Percentiles rank a stretch among this genome's conserved stretches.
Conservation (phyloP, 306 rosid species). For the Lathyrus aphaca region DNA sequence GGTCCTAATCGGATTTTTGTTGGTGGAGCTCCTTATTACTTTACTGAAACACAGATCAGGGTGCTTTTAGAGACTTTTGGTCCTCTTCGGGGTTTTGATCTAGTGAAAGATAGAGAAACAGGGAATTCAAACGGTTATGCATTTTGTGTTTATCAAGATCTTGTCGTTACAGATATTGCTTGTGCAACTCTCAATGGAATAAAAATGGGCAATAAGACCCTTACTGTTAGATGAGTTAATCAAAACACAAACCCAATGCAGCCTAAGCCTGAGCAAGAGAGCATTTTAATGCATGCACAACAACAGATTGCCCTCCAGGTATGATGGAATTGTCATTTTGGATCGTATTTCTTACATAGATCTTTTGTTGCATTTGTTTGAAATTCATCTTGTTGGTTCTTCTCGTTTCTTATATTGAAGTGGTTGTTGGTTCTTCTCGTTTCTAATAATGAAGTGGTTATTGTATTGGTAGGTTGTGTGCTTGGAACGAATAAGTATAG, state of each 20-base stretch:
- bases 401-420: too few relatives aligned
- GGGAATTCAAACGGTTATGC: constrained; percentile 99
- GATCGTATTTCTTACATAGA: too few relatives aligned
- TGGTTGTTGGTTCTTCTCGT: too few relatives aligned
- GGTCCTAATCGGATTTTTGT: too few relatives aligned
- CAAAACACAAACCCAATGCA: constrained; percentile 82
- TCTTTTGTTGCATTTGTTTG: too few relatives aligned
- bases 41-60: constrained; percentile 90
- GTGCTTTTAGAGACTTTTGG: constrained; percentile 97
- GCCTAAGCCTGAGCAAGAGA: constrained; percentile 97
- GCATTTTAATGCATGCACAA: too few relatives aligned
- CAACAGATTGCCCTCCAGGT: too few relatives aligned
- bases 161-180: constrained; percentile 96
- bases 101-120: constrained; percentile 97
- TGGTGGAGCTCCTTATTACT: constrained; percentile 97
- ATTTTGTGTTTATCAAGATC: constrained; percentile 99
- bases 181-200: constrained; percentile 98
- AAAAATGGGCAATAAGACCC: constrained; percentile 98
- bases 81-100: constrained; percentile 94
- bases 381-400: too few relatives aligned
- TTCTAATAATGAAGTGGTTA: too few relatives aligned
- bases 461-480: too few relatives aligned
- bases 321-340: too few relatives aligned
- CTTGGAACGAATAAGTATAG: too few relatives aligned
- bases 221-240: constrained; percentile 96